These are phyloP conservation scores for Naganishia kalamii DNA, from an alignment of 768 basidiomycete genomes.

Conservation along the genomic window DNA sequence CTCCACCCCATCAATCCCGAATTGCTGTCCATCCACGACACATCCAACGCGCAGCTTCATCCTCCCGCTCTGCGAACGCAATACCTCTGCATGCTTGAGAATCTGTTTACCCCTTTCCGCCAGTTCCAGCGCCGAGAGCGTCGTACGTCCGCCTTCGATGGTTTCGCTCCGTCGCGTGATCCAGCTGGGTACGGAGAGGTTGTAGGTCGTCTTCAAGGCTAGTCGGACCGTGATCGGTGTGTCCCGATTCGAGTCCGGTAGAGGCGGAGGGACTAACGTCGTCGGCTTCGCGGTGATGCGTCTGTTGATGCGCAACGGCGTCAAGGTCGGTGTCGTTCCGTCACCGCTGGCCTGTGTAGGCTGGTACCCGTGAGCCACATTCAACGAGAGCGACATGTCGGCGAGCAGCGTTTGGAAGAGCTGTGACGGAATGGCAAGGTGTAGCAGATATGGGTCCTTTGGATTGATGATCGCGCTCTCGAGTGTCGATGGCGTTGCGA, in stretches of 20 bases:
- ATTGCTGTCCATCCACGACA: neutral
- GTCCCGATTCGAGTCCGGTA: too few relatives aligned
- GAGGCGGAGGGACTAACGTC: neutral
- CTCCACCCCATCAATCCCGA: neutral
- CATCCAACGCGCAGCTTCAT: neutral
- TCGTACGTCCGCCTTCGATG: neutral
- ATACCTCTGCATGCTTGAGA: constrained; percentile 3
- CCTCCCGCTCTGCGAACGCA: neutral
- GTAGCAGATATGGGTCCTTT: too few relatives aligned
- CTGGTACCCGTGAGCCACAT: neutral
- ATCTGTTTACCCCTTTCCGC: neutral
- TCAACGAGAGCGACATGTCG: neutral
- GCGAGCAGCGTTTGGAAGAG: too few relatives aligned
- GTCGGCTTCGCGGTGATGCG: constrained; percentile 6
- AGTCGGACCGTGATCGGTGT: neutral
- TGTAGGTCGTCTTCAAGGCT: constrained; percentile 5
- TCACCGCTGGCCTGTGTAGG: neutral
- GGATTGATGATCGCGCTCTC: too few relatives aligned
- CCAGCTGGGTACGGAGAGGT: neutral
- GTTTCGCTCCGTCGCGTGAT: neutral
- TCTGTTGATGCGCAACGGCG: neutral
- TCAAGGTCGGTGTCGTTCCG: neutral
- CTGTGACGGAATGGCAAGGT: too few relatives aligned
- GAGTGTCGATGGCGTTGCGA: too few relatives aligned
- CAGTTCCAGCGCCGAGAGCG: neutral